Evolutionary conservation across 1,284 basidiomycete species (phyloP).

Genomic region (Tetrapyrgos nigripes): DNA sequence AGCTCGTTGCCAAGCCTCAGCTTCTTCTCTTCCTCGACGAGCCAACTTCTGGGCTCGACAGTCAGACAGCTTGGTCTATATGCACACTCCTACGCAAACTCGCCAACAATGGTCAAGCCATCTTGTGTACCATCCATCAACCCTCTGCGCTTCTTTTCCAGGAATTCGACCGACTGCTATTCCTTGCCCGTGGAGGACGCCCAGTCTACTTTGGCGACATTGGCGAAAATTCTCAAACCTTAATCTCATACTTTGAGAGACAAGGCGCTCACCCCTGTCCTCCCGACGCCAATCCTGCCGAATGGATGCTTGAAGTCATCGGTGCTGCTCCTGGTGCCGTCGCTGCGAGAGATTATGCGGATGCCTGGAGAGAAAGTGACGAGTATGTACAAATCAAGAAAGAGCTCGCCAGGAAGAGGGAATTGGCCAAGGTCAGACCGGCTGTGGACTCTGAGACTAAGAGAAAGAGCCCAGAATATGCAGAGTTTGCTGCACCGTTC

Average conservation of each 20-base stretch:
- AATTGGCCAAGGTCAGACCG: constrained; percentile 21
- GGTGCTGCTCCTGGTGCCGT: constrained; percentile 30
- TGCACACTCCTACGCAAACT: constrained; percentile 47
- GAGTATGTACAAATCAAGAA: constrained; percentile 33
- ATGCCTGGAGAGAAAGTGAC: constrained; percentile 35
- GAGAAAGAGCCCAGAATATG: constrained; percentile 19
- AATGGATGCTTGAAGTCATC: constrained; percentile 33
- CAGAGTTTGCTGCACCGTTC: constrained; percentile 50
- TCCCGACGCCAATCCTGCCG: constrained; percentile 27
- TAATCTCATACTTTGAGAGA: constrained; percentile 59
- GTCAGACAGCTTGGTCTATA: constrained; percentile 68
- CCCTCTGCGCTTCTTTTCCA: constrained; percentile 60
- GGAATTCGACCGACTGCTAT: constrained; percentile 58
- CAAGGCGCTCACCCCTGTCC: constrained; percentile 43
- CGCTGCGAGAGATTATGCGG: constrained; percentile 36
- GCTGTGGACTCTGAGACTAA: constrained; percentile 13
- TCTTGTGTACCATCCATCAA: constrained; percentile 66
- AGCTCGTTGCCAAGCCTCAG: constrained; percentile 46
- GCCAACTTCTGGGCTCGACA: constrained; percentile 70
- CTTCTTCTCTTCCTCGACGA: constrained; percentile 73
- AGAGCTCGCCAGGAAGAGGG: constrained; percentile 34
- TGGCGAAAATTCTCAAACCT: constrained; percentile 47
- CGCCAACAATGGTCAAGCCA: constrained; percentile 69
- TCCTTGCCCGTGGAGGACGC: constrained; percentile 53
- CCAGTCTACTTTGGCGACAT: constrained; percentile 66